Conservation (phyloP, 345 rosid genomes). For the Rhodamnia argentea region DNA sequence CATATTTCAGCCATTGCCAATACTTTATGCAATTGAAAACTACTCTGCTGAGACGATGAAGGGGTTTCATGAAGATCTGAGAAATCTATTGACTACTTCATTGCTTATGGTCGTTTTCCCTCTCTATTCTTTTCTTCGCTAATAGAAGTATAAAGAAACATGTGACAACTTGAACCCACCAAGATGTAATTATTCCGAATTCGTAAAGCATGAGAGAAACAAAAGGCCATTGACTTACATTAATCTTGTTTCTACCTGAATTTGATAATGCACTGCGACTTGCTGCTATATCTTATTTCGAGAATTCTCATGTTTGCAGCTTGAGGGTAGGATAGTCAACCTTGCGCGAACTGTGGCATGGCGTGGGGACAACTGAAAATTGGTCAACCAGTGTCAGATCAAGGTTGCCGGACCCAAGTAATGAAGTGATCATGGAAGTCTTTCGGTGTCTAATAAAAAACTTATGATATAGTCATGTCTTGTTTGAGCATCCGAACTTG, state of each 20-base stretch:
- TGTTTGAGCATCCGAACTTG: neutral
- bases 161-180: neutral
- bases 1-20: neutral
- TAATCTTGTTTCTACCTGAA: neutral
- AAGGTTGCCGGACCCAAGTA: neutral
- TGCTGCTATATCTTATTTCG: neutral
- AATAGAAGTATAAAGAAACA: neutral
- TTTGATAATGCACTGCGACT: neutral
- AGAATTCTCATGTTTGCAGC: neutral
- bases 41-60: neutral
- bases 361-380: neutral
- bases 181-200: neutral
- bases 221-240: neutral
- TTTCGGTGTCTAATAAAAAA: neutral
- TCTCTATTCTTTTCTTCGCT: neutral
- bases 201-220: neutral
- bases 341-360: neutral
- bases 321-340: neutral
- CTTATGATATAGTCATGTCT: neutral
- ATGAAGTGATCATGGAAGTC: neutral
- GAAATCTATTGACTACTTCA: neutral
- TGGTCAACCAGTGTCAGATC: neutral
- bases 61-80: neutral
- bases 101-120: neutral
- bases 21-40: neutral